Conservation (phyloP, 1,284 basidiomycete genomes). For the Austroboletus rostrupii region DNA sequence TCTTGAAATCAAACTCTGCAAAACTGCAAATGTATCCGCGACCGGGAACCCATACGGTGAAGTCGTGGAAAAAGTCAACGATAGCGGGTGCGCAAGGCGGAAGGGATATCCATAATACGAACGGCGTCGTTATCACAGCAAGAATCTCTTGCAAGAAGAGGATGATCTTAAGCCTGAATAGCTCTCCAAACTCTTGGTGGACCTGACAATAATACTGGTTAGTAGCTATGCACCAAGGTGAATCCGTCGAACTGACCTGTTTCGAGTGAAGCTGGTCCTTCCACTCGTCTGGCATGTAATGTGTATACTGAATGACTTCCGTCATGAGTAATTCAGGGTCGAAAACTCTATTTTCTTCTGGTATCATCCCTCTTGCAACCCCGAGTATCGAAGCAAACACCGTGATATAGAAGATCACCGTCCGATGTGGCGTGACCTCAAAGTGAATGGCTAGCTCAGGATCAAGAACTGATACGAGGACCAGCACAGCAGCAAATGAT, state of each 20-base stretch:
- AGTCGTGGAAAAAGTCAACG: constrained; percentile 95
- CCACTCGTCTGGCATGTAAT: constrained; percentile 95
- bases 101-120: constrained; percentile 90
- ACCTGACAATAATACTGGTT: constrained; percentile 45
- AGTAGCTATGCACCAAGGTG: not conserved
- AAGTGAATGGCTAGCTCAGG: constrained; percentile 91
- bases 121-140: constrained; percentile 90
- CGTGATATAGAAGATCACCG: constrained; percentile 89
- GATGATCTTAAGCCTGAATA: constrained; percentile 85
- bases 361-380: constrained; percentile 91
- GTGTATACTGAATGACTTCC: constrained; percentile 89
- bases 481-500: constrained; percentile 91
- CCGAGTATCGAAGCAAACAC: constrained; percentile 88
- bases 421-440: constrained; percentile 90
- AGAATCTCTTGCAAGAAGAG: constrained; percentile 87
- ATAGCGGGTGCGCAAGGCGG: constrained; percentile 85
- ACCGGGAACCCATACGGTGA: constrained; percentile 93
- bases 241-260: constrained; percentile 45
- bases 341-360: constrained; percentile 89
- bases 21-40: constrained; percentile 97
- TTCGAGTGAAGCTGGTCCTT: constrained; percentile 86
- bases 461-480: constrained; percentile 88
- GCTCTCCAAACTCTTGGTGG: constrained; percentile 82
- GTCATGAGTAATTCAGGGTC: constrained; percentile 91
- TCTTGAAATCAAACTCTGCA: constrained; percentile 95